Base-by-base conservation (phyloP, 805 yeast species). In the Gaillardinia entomophila region DNA sequence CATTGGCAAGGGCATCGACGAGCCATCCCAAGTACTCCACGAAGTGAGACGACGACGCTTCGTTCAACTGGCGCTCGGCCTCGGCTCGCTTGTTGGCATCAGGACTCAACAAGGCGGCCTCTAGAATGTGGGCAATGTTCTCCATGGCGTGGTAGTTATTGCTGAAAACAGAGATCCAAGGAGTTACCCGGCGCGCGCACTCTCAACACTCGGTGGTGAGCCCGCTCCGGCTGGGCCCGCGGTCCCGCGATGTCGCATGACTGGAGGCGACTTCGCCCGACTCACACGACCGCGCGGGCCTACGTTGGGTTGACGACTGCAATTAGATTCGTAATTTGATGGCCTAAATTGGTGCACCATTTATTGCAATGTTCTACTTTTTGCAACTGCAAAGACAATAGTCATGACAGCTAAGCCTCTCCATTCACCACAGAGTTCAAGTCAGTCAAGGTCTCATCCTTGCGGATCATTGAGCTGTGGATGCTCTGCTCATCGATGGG, bases 1-100 rank as follows among this genome's bases (percentile, higher is more conserved):
- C 81, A 51, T 80, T 78, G 16, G 79, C 82, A 40, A 92, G 68
- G 16, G 82, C 83, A 41, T 76, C 75, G 24, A 85, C 77, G 55
- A 89, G 73, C 46, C 77, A 65, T 26, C 75, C 75, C 48, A 88
- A 62, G 55, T 80, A 90, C 46, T 77, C 79, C 27, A 76, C 79
- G 66, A 85, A 90, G 59, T 85, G 81, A 40, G 77, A 82, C 45
- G 73, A 69, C 12, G 95, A 83, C 16, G 86, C 75, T 31, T 73
- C 71, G 45, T 70, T 68, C 48, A 90, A 73, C 58, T 85, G 84
- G 27, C 75, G 67, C 60, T 87, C 96, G 39, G 96, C 95, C 42
- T 75, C 73, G 26, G 77, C 61, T 62, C 96, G 78, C 45, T 75
- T 71, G 36, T 64, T 60, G 24, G 81, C 78, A 55, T 84, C 77